Base-by-base conservation (phyloP, 139 green algal species). In the Micractinium sp. region DNA sequence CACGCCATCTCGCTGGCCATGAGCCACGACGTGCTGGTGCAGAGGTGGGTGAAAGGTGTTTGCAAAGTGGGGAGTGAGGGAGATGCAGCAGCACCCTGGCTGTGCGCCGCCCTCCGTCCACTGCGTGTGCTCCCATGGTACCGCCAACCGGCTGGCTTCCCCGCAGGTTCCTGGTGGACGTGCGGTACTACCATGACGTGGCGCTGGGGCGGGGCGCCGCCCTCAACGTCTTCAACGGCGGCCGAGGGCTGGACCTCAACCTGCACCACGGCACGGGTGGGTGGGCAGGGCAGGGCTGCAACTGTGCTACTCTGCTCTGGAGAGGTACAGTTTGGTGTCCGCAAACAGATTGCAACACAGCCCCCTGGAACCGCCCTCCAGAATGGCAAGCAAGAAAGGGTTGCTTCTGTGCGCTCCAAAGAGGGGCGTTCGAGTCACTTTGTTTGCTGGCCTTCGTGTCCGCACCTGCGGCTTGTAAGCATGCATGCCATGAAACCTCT, bases 191-290 rank as follows among this genome's bases (percentile, higher is more conserved):
- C 35, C 83, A 87, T 12, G 83, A 87, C 67, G 29, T 87, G 15
- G 73, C 83, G 2, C 67, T 87, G 1, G 83, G 83, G 14, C 83
- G 66, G 5, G 83, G 83, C 16, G 83, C 83, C 12, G 12, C 76
- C 33, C 83, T 87, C 22, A 87, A 80, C 29, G 83, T 87, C 5
- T 61, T 87, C 29, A 87, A 79, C 38, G 83, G 83, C 83, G 83
- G 83, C 27, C 9, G 18, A 4, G 83, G 67, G 5, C 67, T 87
- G 29, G 83, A 87, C 83, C 66, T 87, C 3, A 87, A 87, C 38
- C 7, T 87, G 36, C 73, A 66, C 66, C 83, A 87, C 66, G 38
- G 81, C 20, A 36, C 29, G 22, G 82, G 82, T 87, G 82, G 56
- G 47, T 47, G 47, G 14, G 25, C 27, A 78, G 63, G 14, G 19